Evolutionary conservation across 2,329 filamentous ascomycete genomes (phyloP).

Genomic region (Dothidotthia symphoricarpi): DNA sequence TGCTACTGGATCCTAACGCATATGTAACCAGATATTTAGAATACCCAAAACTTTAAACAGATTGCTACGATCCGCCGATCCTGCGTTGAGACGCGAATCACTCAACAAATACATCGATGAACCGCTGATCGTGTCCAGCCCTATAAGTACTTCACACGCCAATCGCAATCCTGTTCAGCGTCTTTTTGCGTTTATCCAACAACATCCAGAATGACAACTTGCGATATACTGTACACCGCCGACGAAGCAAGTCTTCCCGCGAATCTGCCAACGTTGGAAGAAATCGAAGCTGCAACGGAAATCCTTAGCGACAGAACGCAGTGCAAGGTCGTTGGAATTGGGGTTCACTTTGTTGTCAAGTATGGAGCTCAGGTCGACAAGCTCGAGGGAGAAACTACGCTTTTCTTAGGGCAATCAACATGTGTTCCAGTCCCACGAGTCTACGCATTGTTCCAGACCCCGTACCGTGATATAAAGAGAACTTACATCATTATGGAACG

Average conservation of each 20-base stretch:
- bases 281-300: slow-evolving; percentile 19
- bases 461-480: background rate
- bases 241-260: slow-evolving; percentile 17
- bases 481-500: slow-evolving; percentile 13
- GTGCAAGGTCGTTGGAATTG: slow-evolving; percentile 12
- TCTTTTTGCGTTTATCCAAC: background rate
- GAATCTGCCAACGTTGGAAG: slow-evolving; percentile 14
- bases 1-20: no score
- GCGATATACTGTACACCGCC: slow-evolving; percentile 14
- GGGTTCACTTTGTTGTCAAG: slow-evolving; percentile 13
- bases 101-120: no score
- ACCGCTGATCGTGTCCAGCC: no score
- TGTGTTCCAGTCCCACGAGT: slow-evolving; percentile 8
- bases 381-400: slow-evolving; percentile 10
- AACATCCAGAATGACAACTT: slow-evolving; percentile 10
- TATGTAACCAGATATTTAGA: no score
- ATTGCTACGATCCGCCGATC: no score
- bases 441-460: slow-evolving; percentile 9
- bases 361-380: slow-evolving; percentile 8
- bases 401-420: slow-evolving; percentile 9
- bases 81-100: no score
- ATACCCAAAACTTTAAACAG: no score
- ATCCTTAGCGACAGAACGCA: slow-evolving; percentile 9
- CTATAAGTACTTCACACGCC: no score
- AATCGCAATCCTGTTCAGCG: no score